These are phyloP conservation scores for Mycena olivaceomarginata DNA, from an alignment of 768 basidiomycete genomes.

Conservation along the genomic window DNA sequence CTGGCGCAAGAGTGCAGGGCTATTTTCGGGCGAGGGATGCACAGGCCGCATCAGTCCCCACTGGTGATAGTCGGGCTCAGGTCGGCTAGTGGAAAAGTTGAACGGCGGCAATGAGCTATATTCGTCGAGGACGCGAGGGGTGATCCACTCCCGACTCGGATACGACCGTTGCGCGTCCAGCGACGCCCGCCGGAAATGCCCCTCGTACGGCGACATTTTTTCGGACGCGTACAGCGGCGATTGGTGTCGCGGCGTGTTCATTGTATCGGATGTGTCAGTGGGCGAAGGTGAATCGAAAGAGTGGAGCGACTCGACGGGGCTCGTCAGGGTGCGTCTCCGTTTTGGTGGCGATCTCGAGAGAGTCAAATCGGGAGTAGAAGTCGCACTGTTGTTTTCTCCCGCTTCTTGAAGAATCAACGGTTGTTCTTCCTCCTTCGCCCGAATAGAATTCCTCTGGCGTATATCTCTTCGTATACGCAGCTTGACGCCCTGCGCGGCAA, in stretches of 20 bases:
- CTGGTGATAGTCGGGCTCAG: constrained; percentile 5
- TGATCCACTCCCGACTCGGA: constrained; percentile 3
- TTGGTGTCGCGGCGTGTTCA: background rate
- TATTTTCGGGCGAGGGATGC: constrained; percentile 25
- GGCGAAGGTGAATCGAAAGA: constrained; percentile 4
- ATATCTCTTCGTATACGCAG: constrained; percentile 64
- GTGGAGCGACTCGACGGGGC: background rate
- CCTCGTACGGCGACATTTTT: background rate
- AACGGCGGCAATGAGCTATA: background rate
- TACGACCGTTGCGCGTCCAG: constrained; percentile 22
- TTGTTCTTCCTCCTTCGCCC: constrained; percentile 11
- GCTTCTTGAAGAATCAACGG: background rate
- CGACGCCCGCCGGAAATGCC: constrained; percentile 10
- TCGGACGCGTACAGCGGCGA: background rate
- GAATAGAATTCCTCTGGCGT: constrained; percentile 36
- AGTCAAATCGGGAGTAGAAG: background rate
- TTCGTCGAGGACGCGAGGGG: background rate
- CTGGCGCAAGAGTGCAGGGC: constrained; percentile 1
- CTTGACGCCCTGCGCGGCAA: constrained; percentile 66
- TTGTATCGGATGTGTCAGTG: background rate
- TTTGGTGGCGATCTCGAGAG: constrained; percentile 39
- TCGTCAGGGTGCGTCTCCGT: constrained; percentile 32
- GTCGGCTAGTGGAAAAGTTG: background rate
- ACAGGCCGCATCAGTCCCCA: constrained; percentile 28
- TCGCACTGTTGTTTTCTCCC: constrained; percentile 10